phyloP scores from a whole-genome alignment of 176 grass and related monocot species.

The Luzula sylvatica region DNA sequence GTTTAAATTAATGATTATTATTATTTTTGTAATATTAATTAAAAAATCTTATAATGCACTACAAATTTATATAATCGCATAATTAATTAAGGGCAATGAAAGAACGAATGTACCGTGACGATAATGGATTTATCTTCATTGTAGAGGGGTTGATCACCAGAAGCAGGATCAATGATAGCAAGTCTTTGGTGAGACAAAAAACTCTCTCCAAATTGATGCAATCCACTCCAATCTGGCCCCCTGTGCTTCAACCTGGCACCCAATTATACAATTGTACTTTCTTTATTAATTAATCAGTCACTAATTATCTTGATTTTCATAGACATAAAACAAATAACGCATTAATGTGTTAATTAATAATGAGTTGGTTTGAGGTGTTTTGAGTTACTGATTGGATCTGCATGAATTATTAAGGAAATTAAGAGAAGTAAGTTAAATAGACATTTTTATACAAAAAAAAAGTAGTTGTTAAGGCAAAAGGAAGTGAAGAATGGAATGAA shows the following conservation, averaged over 20 bases:
- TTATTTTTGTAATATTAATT: too few relatives aligned
- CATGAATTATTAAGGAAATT: not conserved
- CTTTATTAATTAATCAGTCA: not conserved
- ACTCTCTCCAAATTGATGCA: constrained; percentile 40
- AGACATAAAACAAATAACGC: too few relatives aligned
- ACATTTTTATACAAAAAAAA: too few relatives aligned
- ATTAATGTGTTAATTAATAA: too few relatives aligned
- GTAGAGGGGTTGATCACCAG: constrained; percentile 77
- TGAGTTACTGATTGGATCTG: not conserved
- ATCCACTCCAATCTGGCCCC: constrained; percentile 60
- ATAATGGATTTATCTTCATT: constrained; percentile 54
- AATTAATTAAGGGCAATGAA: too few relatives aligned
- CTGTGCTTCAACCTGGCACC: constrained; percentile 54
- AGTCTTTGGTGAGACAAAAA: constrained; percentile 72
- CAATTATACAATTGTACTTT: constrained; percentile 1
- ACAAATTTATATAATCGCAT: too few relatives aligned
- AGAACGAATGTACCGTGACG: constrained; percentile 30
- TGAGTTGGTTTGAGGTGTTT: too few relatives aligned
- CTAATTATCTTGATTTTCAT: too few relatives aligned
- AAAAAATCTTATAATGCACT: too few relatives aligned
- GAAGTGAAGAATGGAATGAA: not conserved
- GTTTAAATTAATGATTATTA: too few relatives aligned
- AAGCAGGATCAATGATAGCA: constrained; percentile 65
- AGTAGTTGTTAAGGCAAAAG: too few relatives aligned
- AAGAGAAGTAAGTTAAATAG: not conserved